Conservation (phyloP, 208 protist species). For the Naegleria gruberi region DNA sequence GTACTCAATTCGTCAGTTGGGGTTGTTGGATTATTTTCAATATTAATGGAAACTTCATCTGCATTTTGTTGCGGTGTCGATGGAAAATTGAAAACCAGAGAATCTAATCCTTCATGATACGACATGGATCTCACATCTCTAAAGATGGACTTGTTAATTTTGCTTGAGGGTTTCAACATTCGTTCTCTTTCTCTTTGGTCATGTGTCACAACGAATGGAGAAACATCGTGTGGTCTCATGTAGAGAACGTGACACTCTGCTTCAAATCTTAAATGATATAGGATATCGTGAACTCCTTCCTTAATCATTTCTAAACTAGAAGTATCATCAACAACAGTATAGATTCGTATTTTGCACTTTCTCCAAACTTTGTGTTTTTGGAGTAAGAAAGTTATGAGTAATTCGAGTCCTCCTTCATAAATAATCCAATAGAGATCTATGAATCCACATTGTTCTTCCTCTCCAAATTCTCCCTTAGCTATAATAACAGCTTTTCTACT, state of each 20-base stretch:
- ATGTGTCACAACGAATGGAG: neutral
- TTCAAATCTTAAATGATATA: neutral
- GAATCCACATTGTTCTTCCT: constrained; percentile 16
- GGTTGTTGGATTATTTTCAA: neutral
- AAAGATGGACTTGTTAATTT: neutral
- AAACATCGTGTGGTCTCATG: neutral
- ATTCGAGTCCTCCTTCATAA: constrained; percentile 44
- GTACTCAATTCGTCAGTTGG: neutral
- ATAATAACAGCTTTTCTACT: constrained; percentile 30
- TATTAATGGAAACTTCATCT: neutral
- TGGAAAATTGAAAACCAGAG: neutral
- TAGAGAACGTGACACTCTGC: neutral
- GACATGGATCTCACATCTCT: no score
- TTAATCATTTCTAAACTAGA: neutral
- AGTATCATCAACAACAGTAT: constrained; percentile 37
- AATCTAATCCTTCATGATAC: neutral
- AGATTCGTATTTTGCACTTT: constrained; percentile 41
- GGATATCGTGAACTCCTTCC: constrained; percentile 20
- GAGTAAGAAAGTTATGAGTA: constrained; percentile 38
- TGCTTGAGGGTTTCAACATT: neutral
- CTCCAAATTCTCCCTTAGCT: neutral
- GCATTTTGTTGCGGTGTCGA: neutral
- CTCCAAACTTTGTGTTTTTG: constrained; percentile 34
- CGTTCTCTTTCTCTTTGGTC: neutral
- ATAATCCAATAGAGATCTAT: constrained; percentile 52